Base-by-base conservation (phyloP, 2,329 filamentous ascomycete species). In the Pseudogymnoascus sp. region DNA sequence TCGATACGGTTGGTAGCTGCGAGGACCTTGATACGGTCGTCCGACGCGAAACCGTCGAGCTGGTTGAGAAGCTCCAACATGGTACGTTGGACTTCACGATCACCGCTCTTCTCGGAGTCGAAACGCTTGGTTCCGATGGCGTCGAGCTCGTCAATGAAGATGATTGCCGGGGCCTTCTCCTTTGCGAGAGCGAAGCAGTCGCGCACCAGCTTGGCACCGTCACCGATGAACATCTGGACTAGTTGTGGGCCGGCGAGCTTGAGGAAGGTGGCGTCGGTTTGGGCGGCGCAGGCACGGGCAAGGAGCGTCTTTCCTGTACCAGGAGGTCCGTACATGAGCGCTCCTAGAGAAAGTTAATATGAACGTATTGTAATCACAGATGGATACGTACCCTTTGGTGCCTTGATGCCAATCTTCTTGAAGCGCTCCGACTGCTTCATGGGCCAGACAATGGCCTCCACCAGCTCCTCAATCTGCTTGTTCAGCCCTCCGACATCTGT, bases 361-460 rank as follows among this genome's bases (percentile, higher is more conserved):
- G n/a, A 31, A 18, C 36, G 15, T 12, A 15, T 39, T 15, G 8
- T 64, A 61, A 62, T 27, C 13, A 21, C 1, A 2, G 33, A 29
- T 59, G n/a, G 59, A 36, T 61, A 70, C 78, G 65, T 84, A 97
- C 94, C 94, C 79, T 99, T 99, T 12, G 94, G 94, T 40, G 94
- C 93, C 80, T 99, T 99, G 82, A 99, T 99, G 69, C 94, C 94
- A 72, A 99, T 97, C 83, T 97, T 97, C 84, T 97, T 97, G 81
- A 99, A 99, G 18, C 93, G 86, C 70, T 99, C 95, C 1, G 94
- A 92, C 78, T 99, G 93, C 83, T 97, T 97, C 94, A 99, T 99
- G 1, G 94, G 94, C 93, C 93, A 97, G 31, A 99, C 94, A 59
- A 99, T 94, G 62, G 94, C 94, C 79, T 99, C 94, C 7, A 99